These are phyloP conservation scores for Paraphaeosphaeria minitans DNA, from an alignment of 2,329 filamentous ascomycete species.

Conservation along the genomic window DNA sequence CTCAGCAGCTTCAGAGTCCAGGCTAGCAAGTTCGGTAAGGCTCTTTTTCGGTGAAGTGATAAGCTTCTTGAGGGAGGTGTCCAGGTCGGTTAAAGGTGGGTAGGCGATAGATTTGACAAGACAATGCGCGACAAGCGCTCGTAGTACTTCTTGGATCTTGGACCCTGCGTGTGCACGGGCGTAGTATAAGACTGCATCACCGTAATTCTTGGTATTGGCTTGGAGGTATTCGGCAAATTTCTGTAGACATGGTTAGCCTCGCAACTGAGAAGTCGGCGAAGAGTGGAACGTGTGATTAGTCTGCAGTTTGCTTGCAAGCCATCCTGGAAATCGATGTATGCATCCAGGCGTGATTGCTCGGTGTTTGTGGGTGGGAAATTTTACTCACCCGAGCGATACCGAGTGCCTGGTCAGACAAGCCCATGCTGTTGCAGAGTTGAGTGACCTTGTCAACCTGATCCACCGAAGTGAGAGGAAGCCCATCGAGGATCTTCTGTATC, in stretches of 20 bases:
- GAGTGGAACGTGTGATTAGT: background rate
- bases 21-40: conserved; percentile 71
- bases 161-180: conserved; percentile 77
- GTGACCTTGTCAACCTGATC: conserved; percentile 81
- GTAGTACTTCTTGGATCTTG: conserved; percentile 84
- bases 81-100: conserved; percentile 72
- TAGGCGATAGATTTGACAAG: conserved; percentile 83
- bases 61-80: conserved; percentile 71
- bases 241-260: conserved; percentile 52
- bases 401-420: conserved; percentile 77
- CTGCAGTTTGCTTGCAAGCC: background rate
- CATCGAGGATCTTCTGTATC: conserved; percentile 74
- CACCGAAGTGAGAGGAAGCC: conserved; percentile 73
- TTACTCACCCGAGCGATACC: conserved; percentile 77
- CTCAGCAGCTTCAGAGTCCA: conserved; percentile 80
- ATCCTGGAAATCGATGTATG: background rate
- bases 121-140: conserved; percentile 85
- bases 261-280: background rate
- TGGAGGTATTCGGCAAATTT: conserved; percentile 81
- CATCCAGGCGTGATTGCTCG: background rate
- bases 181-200: conserved; percentile 88
- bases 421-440: conserved; percentile 75
- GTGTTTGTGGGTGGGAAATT: background rate
- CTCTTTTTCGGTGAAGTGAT: conserved; percentile 74
- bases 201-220: conserved; percentile 75